Percentiles rank a stretch among this genome's conserved stretches.
Conservation (phyloP, 306 rosid genomes). For the Lablab purpureus region DNA sequence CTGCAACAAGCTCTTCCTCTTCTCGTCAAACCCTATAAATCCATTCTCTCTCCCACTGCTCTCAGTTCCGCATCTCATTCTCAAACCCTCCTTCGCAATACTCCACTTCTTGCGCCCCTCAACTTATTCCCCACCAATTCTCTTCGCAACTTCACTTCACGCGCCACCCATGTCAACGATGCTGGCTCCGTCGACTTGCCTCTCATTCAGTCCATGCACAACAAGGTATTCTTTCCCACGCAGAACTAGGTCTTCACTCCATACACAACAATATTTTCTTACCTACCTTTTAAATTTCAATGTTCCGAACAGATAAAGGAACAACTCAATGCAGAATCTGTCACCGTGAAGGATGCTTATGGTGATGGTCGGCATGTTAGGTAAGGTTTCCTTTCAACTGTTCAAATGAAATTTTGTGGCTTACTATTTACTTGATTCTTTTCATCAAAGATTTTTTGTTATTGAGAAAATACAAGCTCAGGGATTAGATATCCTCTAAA, state of each 20-base stretch:
- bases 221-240: conserved; percentile 51
- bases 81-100: conserved; percentile 9
- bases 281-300: conserved; percentile 2
- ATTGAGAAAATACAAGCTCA: background rate
- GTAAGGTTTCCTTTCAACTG: conserved; percentile 46
- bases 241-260: background rate
- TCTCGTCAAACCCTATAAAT: conserved; percentile 36
- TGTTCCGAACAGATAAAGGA: conserved; percentile 70
- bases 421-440: background rate
- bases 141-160: conserved; percentile 52
- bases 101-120: background rate
- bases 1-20: conserved; percentile 54
- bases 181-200: conserved; percentile 79
- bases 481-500: background rate
- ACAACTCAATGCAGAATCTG: conserved; percentile 82
- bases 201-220: conserved; percentile 77
- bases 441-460: background rate
- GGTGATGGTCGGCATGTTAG: conserved; percentile 96
- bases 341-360: conserved; percentile 74
- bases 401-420: conserved; percentile 24
- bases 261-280: background rate
- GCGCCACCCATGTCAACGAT: conserved; percentile 65
- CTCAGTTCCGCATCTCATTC: conserved; percentile 22
- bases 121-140: conserved; percentile 14
- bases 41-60: conserved; percentile 32